Conservation (phyloP, 257 asterid species). For the Petrea volubilis region DNA sequence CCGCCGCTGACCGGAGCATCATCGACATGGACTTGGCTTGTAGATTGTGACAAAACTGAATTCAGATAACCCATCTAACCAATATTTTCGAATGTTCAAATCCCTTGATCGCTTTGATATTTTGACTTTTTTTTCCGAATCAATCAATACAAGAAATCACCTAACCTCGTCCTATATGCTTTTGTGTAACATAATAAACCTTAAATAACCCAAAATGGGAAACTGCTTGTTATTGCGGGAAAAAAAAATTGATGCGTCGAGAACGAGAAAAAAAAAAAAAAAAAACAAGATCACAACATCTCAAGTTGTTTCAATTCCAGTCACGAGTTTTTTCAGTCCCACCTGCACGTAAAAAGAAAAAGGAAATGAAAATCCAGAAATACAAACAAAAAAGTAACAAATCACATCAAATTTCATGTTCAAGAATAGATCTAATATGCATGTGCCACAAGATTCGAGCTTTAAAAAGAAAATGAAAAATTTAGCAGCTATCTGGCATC, state of each 20-base stretch:
- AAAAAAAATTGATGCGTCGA: conserved; percentile 11
- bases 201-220: conserved; percentile 15
- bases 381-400: conserved; percentile 9
- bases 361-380: neutral
- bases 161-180: conserved; percentile 14
- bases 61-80: conserved; percentile 81
- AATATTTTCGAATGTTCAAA: conserved; percentile 25
- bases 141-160: conserved; percentile 23
- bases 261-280: conserved; percentile 15
- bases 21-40: conserved; percentile 65
- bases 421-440: conserved; percentile 41
- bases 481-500: conserved; percentile 10
- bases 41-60: conserved; percentile 71
- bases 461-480: conserved; percentile 18
- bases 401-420: conserved; percentile 28
- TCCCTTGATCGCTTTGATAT: conserved; percentile 10
- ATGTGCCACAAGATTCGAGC: conserved; percentile 15
- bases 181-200: conserved; percentile 11
- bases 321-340: conserved; percentile 19
- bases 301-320: conserved; percentile 26
- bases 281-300: conserved; percentile 40
- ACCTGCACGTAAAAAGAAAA: conserved; percentile 29
- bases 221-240: conserved; percentile 17
- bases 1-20: conserved; percentile 96
- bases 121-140: conserved; percentile 18